Evolutionary conservation across 2,329 filamentous ascomycete genomes (phyloP), one percentile per base, ranked within the genome.

Genomic region (Aspergillus japonicus): DNA sequence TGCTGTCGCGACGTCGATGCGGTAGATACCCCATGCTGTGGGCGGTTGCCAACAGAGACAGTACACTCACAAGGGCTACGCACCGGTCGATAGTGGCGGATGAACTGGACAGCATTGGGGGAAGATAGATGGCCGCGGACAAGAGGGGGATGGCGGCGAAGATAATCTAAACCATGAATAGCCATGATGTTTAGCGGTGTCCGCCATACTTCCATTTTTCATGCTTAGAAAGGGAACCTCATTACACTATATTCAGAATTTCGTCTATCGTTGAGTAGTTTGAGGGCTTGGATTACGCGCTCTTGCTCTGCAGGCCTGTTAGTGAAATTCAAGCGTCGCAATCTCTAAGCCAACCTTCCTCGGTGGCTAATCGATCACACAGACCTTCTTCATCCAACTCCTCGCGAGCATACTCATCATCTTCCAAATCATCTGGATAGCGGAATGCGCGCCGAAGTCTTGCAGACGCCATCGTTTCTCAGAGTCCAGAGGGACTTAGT

Each of bases 371-470:
- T 21, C 19, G 48, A 39, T 31, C 33, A 52, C 59, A 55, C 64
- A 55, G 73, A 88, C 89, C 89, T 82, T 93, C 84, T 76, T 93
- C 90, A 72, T 95, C 91, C 61, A 95, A 80, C 57, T 87, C 84
- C 65, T 87, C 83, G 12, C 84, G 82, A 31, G 81, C 75, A 72
- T 83, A 81, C 39, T 83, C 80, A 47, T 80, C 78, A 49, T 79
- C 78, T 62, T 82, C 80, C 51, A 82, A 81, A 68, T 89, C 86
- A 58, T 80, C 76, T 4, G 89, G 89, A 77, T 94, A 95, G 62
- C 84, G 85, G 77, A 96, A 95, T 8, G 90, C 89, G 68, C 85
- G 89, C 69, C 92, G 88, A 49, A 95, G 80, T 63, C 90, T 87
- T 55, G 89, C 80, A 47, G 83, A 76, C 58, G 80, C 78, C 81